Conservation (phyloP, 139 green algal species). For the Tetradesmus obliquus region DNA sequence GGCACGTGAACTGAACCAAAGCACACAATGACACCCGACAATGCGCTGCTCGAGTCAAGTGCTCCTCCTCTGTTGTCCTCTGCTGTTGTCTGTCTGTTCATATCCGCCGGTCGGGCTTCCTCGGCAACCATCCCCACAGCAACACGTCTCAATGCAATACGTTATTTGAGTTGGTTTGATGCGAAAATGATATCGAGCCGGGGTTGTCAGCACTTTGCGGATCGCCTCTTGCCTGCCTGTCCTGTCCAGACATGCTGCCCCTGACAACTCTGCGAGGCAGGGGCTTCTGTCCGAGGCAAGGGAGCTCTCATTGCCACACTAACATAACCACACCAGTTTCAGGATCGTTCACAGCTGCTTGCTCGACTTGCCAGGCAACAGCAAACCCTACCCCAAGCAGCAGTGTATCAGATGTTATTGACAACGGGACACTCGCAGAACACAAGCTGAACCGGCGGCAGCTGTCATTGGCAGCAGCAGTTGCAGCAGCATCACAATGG, state of each 20-base stretch:
- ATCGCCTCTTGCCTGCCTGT: background rate
- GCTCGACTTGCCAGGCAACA: background rate
- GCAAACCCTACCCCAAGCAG: background rate
- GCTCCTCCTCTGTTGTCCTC: background rate
- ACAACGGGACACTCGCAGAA: background rate
- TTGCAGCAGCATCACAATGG: background rate
- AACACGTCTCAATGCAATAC: no score
- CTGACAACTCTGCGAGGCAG: background rate
- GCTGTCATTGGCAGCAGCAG: conserved; percentile 6
- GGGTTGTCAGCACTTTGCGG: background rate
- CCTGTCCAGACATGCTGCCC: background rate
- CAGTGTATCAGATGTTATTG: background rate
- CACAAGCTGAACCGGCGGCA: background rate
- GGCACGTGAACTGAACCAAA: background rate
- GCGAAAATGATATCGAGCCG: no score
- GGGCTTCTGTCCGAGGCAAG: background rate
- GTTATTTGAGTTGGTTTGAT: no score
- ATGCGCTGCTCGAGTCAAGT: background rate
- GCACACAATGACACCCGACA: background rate
- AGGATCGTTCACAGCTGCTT: background rate
- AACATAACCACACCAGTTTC: background rate
- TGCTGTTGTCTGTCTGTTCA: background rate
- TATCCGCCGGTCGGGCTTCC: background rate
- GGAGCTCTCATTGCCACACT: background rate
- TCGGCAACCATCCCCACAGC: no score